These are phyloP conservation scores for Russula sp. DNA, from an alignment of 768 basidiomycete species.

Conservation along the genomic window DNA sequence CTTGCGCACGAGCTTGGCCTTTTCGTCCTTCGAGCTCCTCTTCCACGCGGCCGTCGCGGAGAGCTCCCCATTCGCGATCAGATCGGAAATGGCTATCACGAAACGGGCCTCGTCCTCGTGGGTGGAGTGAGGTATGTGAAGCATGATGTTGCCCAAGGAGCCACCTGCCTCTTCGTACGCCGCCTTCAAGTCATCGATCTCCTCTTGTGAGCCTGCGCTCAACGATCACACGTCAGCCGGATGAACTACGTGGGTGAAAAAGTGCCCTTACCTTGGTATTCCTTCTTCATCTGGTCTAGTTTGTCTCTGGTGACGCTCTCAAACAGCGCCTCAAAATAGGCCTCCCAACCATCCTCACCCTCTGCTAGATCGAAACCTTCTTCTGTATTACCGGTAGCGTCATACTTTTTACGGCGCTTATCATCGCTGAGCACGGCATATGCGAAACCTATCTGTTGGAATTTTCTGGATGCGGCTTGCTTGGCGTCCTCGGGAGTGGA, in stretches of 20 bases:
- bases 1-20: slow-evolving; percentile 63
- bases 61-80: slow-evolving; percentile 59
- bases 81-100: slow-evolving; percentile 53
- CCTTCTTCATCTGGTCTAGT: slow-evolving; percentile 88
- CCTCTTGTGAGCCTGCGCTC: slow-evolving; percentile 71
- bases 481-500: slow-evolving; percentile 50
- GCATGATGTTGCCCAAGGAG: slow-evolving; percentile 75
- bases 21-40: slow-evolving; percentile 67
- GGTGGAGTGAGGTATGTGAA: slow-evolving; percentile 78
- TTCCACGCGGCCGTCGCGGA: slow-evolving; percentile 55
- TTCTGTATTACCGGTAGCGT: slow-evolving; percentile 77
- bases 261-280: slow-evolving; percentile 69
- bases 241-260: background rate
- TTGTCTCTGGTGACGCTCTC: slow-evolving; percentile 78
- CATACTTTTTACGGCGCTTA: slow-evolving; percentile 68
- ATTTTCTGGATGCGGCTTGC: slow-evolving; percentile 64
- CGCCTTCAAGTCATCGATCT: slow-evolving; percentile 65
- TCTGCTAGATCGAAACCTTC: slow-evolving; percentile 65
- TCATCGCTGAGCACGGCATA: slow-evolving; percentile 84
- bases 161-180: slow-evolving; percentile 72
- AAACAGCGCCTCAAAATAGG: slow-evolving; percentile 89
- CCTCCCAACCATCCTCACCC: slow-evolving; percentile 87
- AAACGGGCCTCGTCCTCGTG: slow-evolving; percentile 83
- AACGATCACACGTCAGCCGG: background rate
- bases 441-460: slow-evolving; percentile 92